Conservation (phyloP, 75 land plant species). For the Selaginella tamariscina region DNA sequence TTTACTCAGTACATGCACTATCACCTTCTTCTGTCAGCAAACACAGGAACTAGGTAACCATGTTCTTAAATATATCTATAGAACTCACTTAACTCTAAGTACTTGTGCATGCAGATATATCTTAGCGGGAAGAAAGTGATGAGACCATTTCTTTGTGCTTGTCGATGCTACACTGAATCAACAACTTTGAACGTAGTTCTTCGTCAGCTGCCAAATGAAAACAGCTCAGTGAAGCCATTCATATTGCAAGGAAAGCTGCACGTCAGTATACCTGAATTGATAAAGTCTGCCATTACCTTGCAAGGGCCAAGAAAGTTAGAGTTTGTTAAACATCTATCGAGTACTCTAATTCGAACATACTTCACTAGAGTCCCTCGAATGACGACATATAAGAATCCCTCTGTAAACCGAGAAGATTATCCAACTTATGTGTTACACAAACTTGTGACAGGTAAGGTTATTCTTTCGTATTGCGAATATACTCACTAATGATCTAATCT, state of each 20-base stretch:
- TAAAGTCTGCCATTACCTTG: constrained; percentile 27
- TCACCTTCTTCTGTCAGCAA: constrained; percentile 30
- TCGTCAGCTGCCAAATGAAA: too few species aligned
- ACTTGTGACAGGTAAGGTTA: constrained; percentile 26
- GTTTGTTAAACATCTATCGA: constrained; percentile 20
- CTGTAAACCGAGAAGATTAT: constrained; percentile 14
- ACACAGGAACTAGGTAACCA: constrained; percentile 37
- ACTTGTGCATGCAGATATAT: constrained; percentile 30
- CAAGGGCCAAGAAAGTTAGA: constrained; percentile 21
- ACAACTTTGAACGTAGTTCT: constrained; percentile 31
- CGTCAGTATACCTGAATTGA: constrained; percentile 22
- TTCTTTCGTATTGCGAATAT: too few species aligned
- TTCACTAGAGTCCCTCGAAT: constrained; percentile 22
- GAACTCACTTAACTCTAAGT: background rate
- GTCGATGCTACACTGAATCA: constrained; percentile 29
- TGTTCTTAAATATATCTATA: background rate
- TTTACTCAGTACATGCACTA: constrained; percentile 44
- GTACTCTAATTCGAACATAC: constrained; percentile 30
- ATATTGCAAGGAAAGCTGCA: constrained; percentile 24
- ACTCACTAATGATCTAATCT: constrained; percentile 11
- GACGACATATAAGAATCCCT: too few species aligned
- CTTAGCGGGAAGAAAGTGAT: constrained; percentile 37
- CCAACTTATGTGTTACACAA: constrained; percentile 24
- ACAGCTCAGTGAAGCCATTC: background rate
- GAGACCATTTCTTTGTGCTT: constrained; percentile 31